Conservation (phyloP, 1,139 yeast species). For the Yamadazyma atmosphaerica region DNA sequence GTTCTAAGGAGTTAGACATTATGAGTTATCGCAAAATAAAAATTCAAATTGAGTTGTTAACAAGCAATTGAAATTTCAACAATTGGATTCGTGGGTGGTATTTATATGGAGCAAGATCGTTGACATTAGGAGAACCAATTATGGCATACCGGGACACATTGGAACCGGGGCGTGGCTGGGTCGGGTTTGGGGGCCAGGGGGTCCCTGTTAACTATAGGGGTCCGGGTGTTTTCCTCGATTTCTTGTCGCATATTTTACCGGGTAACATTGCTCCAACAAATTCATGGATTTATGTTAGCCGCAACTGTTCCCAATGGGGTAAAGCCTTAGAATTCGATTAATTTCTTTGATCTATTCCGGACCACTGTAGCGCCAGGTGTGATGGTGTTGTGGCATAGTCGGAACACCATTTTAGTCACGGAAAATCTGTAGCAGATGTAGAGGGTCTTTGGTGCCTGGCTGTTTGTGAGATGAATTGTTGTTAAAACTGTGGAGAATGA, state of each 20-base stretch:
- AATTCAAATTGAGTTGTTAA: too few species aligned
- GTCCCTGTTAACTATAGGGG: not conserved
- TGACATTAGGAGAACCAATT: not conserved
- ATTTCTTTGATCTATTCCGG: not conserved
- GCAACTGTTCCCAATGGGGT: constrained; percentile 1
- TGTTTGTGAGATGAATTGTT: too few species aligned
- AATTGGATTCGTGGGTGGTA: not conserved
- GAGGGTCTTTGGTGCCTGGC: too few species aligned
- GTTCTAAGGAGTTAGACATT: constrained; percentile 76
- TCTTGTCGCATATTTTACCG: not conserved
- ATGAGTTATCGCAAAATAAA: not conserved
- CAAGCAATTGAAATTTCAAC: too few species aligned
- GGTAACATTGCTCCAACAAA: constrained; percentile 1
- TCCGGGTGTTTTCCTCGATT: not conserved
- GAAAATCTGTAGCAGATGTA: too few species aligned
- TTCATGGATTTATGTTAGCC: constrained; percentile 2
- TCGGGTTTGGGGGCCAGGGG: not conserved
- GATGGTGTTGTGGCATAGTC: too few species aligned
- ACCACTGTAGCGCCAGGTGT: too few species aligned
- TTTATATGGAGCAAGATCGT: not conserved
- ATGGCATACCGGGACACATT: not conserved
- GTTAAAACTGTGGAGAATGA: too few species aligned
- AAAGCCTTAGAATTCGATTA: not conserved
- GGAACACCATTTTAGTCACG: too few species aligned
- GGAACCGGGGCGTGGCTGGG: not conserved